Percentiles rank a stretch among this genome's conserved stretches.
phyloP scores from a whole-genome alignment of 495 filamentous ascomycete genomes.

The Bacidia gigantensis region DNA sequence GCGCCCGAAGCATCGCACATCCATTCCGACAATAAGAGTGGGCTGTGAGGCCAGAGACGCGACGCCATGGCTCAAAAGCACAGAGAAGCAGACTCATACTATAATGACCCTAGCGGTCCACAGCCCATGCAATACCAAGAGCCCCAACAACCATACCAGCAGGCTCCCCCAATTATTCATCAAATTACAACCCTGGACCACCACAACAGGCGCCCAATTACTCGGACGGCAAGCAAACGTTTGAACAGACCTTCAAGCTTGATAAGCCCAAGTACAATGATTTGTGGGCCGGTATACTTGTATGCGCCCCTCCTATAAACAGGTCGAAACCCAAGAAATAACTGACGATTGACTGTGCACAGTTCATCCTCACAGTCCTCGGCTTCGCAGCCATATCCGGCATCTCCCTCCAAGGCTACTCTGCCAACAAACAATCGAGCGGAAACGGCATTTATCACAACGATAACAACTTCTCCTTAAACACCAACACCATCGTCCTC shows the following conservation, averaged over 20 bases:
- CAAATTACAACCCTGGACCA: slow-evolving; percentile 14
- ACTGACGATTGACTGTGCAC: slow-evolving; percentile 1
- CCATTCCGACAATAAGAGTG: no score
- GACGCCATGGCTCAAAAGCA: slow-evolving; percentile 18
- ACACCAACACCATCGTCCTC: slow-evolving; percentile 74
- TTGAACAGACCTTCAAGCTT: slow-evolving; percentile 68
- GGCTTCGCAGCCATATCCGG: slow-evolving; percentile 71
- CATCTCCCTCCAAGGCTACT: slow-evolving; percentile 63
- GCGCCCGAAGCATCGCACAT: no score
- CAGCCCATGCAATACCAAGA: slow-evolving; percentile 1
- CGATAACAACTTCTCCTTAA: slow-evolving; percentile 46
- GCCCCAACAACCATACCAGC: slow-evolving; percentile 12
- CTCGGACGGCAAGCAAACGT: slow-evolving; percentile 38
- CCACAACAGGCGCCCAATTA: slow-evolving; percentile 1
- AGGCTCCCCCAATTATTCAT: slow-evolving; percentile 17
- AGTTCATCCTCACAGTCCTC: slow-evolving; percentile 58
- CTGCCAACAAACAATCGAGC: slow-evolving; percentile 47
- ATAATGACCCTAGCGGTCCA: slow-evolving; percentile 7
- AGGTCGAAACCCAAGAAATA: neutral
- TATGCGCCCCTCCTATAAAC: slow-evolving; percentile 22
- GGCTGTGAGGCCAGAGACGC: no score
- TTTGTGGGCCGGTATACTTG: slow-evolving; percentile 69
- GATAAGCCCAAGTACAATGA: slow-evolving; percentile 80
- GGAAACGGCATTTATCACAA: slow-evolving; percentile 63
- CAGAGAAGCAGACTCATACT: slow-evolving; percentile 23